phyloP scores from a whole-genome alignment of 75 land plant genomes.

The Chamaecyparis obtusa region DNA sequence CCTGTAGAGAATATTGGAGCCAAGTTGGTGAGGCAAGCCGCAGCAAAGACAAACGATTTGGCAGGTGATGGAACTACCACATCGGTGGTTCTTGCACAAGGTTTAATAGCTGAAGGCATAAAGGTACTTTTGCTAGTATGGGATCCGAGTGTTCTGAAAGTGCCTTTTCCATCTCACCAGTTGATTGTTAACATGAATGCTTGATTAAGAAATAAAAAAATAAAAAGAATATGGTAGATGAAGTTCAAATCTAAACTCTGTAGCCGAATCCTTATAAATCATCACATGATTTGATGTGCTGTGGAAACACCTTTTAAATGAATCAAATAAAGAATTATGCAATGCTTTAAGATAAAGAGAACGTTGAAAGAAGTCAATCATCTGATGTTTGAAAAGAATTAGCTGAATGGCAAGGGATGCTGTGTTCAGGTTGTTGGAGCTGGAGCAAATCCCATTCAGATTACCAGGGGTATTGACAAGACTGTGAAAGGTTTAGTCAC shows the following conservation, averaged over 20 bases:
- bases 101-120: slow-evolving; percentile 79
- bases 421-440: slow-evolving; percentile 69
- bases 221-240: too few relatives aligned
- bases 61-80: slow-evolving; percentile 97
- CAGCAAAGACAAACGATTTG: slow-evolving; percentile 83
- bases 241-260: too few relatives aligned
- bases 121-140: slow-evolving; percentile 46
- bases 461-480: slow-evolving; percentile 87
- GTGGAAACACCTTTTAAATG: too few relatives aligned
- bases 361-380: too few relatives aligned
- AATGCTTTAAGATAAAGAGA: background rate
- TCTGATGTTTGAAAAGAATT: background rate
- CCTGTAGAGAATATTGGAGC: slow-evolving; percentile 92
- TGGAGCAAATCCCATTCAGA: slow-evolving; percentile 84
- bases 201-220: background rate
- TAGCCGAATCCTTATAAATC: too few relatives aligned
- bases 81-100: slow-evolving; percentile 87
- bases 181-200: background rate
- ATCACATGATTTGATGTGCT: too few relatives aligned
- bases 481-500: slow-evolving; percentile 74
- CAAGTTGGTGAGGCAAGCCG: slow-evolving; percentile 86
- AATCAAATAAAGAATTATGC: too few relatives aligned
- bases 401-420: background rate
- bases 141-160: background rate
- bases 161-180: background rate